Evolutionary conservation across 2,329 filamentous ascomycete species (phyloP).

Genomic region (Coniochaeta ligniaria): DNA sequence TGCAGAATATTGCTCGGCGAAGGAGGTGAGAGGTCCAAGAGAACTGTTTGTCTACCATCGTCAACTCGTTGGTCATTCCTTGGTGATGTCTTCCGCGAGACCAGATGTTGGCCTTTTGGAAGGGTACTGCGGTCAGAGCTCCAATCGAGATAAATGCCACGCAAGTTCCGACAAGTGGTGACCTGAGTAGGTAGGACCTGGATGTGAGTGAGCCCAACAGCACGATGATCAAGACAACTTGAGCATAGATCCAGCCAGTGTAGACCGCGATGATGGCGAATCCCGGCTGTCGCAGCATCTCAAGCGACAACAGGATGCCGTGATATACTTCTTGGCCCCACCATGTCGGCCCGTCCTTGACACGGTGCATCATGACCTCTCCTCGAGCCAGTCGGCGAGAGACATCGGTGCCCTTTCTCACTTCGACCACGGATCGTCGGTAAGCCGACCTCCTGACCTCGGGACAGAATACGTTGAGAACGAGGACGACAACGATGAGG

Average conservation of each 20-base stretch:
- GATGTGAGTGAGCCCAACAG: slow-evolving; percentile 67
- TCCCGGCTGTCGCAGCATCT: slow-evolving; percentile 68
- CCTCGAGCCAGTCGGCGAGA: slow-evolving; percentile 59
- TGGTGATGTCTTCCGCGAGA: slow-evolving; percentile 55
- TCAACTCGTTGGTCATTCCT: slow-evolving; percentile 59
- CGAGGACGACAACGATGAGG: slow-evolving; percentile 54
- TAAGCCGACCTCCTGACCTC: slow-evolving; percentile 65
- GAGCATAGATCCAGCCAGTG: slow-evolving; percentile 70
- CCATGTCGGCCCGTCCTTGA: slow-evolving; percentile 64
- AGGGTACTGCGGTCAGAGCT: slow-evolving; percentile 61
- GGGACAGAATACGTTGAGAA: slow-evolving; percentile 65
- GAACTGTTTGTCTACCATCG: slow-evolving; percentile 47
- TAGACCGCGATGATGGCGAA: slow-evolving; percentile 69
- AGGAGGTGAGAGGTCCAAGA: slow-evolving; percentile 67
- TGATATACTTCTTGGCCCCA: slow-evolving; percentile 73
- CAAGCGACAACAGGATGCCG: slow-evolving; percentile 55
- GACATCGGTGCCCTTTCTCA: slow-evolving; percentile 43
- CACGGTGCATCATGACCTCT: slow-evolving; percentile 70
- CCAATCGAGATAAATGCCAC: slow-evolving; percentile 62
- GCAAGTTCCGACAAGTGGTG: slow-evolving; percentile 59
- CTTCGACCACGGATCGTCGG: slow-evolving; percentile 60
- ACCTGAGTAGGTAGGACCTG: slow-evolving; percentile 55
- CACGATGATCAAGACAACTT: slow-evolving; percentile 66
- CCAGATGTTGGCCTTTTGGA: slow-evolving; percentile 65
- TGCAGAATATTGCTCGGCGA: slow-evolving; percentile 60